phyloP scores from a whole-genome alignment of 805 yeast species.

The Lachancea meyersii region DNA sequence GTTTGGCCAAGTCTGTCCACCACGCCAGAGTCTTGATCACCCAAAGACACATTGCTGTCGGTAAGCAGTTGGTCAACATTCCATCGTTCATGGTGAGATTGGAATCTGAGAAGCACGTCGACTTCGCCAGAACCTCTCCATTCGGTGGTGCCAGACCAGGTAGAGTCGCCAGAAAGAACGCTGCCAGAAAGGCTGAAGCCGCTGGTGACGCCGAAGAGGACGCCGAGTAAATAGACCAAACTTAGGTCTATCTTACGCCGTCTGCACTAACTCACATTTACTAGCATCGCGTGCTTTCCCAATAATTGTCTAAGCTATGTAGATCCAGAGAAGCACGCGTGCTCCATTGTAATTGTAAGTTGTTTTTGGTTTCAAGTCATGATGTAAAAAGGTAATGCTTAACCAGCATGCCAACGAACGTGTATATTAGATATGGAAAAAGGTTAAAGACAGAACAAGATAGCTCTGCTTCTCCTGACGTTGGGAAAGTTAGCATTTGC shows the following conservation, averaged over 20 bases:
- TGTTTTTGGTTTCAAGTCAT: slow-evolving; percentile 1
- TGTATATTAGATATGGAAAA: neutral
- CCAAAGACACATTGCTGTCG: slow-evolving; percentile 99
- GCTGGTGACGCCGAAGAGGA: slow-evolving; percentile 75
- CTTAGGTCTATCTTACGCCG: neutral
- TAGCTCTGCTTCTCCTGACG: neutral
- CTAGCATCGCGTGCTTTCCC: slow-evolving; percentile 1
- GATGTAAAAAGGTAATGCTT: neutral
- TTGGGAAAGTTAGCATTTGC: too few species aligned
- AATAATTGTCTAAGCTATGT: neutral
- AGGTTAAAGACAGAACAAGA: neutral
- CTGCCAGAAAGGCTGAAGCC: slow-evolving; percentile 54
- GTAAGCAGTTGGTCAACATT: slow-evolving; percentile 97
- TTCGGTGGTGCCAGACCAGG: slow-evolving; percentile 99
- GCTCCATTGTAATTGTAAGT: slow-evolving; percentile 2
- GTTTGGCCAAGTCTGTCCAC: slow-evolving; percentile 98
- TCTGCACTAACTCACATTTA: slow-evolving; percentile 1
- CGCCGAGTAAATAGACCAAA: slow-evolving; percentile 51
- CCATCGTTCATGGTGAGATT: slow-evolving; percentile 99
- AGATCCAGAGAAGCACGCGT: neutral
- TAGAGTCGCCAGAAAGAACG: slow-evolving; percentile 96
- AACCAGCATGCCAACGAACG: neutral
- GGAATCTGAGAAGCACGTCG: slow-evolving; percentile 99
- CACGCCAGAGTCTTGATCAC: slow-evolving; percentile 98
- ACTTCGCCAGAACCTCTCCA: slow-evolving; percentile 98